A percentile compares a stretch with the other conserved stretches of the same genome.
phyloP scores from a whole-genome alignment of 2,329 filamentous ascomycete genomes.

The Sporothrix pseudoabietina region DNA sequence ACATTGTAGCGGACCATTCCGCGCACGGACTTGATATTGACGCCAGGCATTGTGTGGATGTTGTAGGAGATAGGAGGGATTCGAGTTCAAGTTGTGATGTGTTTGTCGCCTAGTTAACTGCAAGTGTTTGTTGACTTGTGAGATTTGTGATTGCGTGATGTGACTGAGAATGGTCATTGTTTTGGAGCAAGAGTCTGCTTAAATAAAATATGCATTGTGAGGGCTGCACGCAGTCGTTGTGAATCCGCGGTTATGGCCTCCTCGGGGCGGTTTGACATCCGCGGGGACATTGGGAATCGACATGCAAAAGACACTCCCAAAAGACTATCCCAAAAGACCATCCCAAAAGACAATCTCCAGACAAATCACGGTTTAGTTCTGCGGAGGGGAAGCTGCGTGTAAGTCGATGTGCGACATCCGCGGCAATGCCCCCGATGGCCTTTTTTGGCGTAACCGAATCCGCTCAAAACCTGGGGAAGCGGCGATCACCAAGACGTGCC shows the following conservation, averaged over 20 bases:
- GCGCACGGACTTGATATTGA: background rate
- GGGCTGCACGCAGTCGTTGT: background rate
- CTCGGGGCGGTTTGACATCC: background rate
- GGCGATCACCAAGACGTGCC: background rate
- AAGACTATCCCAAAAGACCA: too few relatives aligned
- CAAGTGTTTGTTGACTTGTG: background rate
- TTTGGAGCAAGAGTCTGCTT: background rate
- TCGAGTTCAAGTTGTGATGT: background rate
- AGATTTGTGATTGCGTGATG: background rate
- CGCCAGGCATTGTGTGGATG: slow-evolving; percentile 15
- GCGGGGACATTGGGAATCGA: background rate
- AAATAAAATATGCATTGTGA: background rate
- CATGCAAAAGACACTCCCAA: background rate
- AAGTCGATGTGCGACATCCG: background rate
- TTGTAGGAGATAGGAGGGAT: background rate
- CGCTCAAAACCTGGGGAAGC: background rate
- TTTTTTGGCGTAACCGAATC: background rate
- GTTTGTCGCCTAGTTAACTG: background rate
- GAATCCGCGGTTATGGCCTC: slow-evolving; percentile 4
- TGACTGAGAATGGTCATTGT: background rate
- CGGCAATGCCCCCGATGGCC: background rate
- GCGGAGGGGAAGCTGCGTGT: background rate
- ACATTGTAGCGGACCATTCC: slow-evolving; percentile 24
- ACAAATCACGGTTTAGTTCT: background rate
- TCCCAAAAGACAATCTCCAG: background rate